phyloP scores from a whole-genome alignment of 139 green algal species.

The Chlamydomonas eustigma region DNA sequence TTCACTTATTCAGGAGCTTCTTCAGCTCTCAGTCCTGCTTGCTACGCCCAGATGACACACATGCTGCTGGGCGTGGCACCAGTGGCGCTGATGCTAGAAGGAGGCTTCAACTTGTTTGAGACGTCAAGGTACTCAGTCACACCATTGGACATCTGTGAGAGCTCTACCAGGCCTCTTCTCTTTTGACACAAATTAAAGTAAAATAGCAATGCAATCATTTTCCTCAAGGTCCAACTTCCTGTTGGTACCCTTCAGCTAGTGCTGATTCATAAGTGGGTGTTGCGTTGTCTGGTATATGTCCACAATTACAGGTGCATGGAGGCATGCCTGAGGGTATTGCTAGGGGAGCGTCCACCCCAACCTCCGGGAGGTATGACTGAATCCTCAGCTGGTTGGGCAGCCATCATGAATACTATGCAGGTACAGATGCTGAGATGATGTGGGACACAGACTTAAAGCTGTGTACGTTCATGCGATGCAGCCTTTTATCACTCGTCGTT shows the following conservation, averaged over 20 bases:
- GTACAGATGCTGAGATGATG: background rate
- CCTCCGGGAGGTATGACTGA: slow-evolving; percentile 20
- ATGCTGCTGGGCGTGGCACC: slow-evolving; percentile 54
- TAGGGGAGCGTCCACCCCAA: slow-evolving; percentile 46
- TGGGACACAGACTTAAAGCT: background rate
- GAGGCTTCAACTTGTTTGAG: slow-evolving; percentile 59
- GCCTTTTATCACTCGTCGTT: too few relatives aligned
- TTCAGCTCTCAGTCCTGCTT: slow-evolving; percentile 49
- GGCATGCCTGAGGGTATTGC: slow-evolving; percentile 58
- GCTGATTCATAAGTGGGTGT: too few relatives aligned
- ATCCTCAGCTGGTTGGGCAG: slow-evolving; percentile 18
- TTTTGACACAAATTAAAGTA: too few relatives aligned
- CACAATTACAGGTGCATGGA: slow-evolving; percentile 46
- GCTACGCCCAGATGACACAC: slow-evolving; percentile 59
- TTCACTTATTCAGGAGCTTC: too few relatives aligned
- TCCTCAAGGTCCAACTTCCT: too few relatives aligned
- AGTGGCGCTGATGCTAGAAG: slow-evolving; percentile 48
- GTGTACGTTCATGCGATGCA: too few relatives aligned
- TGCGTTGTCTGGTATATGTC: too few relatives aligned
- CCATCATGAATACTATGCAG: slow-evolving; percentile 40
- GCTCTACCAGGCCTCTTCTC: too few relatives aligned
- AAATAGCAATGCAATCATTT: too few relatives aligned
- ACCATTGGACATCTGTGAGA: background rate
- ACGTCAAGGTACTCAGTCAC: slow-evolving; percentile 33
- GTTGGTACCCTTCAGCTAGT: too few relatives aligned